Evolutionary conservation across 805 yeast genomes (phyloP).

Genomic region (Brettanomyces nanus): DNA sequence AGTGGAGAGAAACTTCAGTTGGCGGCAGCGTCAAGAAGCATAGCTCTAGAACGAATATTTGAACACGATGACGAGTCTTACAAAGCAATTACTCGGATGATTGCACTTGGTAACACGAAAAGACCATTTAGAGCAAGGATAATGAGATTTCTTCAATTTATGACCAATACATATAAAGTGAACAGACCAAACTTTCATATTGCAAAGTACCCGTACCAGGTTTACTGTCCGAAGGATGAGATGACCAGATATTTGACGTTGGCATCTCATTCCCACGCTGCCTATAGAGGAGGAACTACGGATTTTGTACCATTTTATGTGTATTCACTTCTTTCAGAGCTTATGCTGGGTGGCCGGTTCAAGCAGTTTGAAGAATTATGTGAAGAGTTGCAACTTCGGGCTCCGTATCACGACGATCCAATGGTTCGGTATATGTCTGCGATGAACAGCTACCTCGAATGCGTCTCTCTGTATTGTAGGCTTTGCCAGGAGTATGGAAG

Average conservation of each 20-base stretch:
- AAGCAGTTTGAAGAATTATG: conserved; percentile 27
- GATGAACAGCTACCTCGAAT: conserved; percentile 3
- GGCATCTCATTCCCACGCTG: not conserved
- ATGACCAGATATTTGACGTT: not conserved
- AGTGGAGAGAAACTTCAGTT: not conserved
- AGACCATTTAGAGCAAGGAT: conserved; percentile 3
- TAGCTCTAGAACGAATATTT: not conserved
- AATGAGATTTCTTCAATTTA: not conserved
- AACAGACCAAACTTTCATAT: not conserved
- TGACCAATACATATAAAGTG: not conserved
- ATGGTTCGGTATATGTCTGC: conserved; percentile 29
- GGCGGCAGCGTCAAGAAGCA: not conserved
- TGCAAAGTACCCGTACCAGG: conserved; percentile 1
- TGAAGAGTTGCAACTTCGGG: conserved; percentile 31
- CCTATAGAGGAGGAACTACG: conserved; percentile 25
- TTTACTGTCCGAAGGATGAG: not conserved
- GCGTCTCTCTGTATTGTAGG: not conserved
- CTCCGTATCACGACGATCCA: conserved; percentile 37
- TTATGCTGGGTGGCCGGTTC: conserved; percentile 29
- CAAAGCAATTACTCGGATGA: not conserved
- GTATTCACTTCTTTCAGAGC: conserved; percentile 34
- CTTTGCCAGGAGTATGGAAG: not conserved
- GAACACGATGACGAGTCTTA: not conserved
- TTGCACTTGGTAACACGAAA: not conserved
- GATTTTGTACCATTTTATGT: conserved; percentile 34